Percentiles rank a stretch among this genome's conserved stretches.
phyloP scores from a whole-genome alignment of 2,329 filamentous ascomycete species.

The Aspergillus pseudonomiae region DNA sequence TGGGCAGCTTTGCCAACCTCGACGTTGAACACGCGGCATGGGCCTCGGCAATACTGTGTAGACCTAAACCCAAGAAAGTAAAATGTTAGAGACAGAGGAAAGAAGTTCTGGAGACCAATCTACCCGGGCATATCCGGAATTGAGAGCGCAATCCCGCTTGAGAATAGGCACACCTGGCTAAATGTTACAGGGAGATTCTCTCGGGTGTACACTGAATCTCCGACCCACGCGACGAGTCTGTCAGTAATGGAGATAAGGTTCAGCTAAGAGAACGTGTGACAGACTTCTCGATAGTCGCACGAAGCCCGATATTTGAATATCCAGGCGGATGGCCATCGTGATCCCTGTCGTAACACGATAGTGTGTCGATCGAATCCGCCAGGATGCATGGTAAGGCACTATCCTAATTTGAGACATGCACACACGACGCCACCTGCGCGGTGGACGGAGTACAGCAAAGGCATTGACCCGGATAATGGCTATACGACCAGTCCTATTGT shows the following conservation, averaged over 20 bases:
- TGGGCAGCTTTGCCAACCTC: not conserved
- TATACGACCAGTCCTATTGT: not conserved
- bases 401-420: not conserved
- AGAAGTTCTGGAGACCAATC: not conserved
- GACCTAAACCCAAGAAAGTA: not conserved
- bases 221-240: not conserved
- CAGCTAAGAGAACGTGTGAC: not conserved
- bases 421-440: not conserved
- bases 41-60: not conserved
- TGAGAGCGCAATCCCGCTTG: not conserved
- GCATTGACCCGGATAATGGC: not conserved
- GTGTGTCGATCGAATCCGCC: not conserved
- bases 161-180: not conserved
- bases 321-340: not conserved
- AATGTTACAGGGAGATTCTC: not conserved
- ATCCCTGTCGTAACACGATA: not conserved
- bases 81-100: not conserved
- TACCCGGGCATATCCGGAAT: not conserved
- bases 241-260: not conserved
- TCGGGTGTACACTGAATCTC: not conserved
- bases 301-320: not conserved
- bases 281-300: not conserved
- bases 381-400: not conserved
- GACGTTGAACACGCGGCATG: not conserved
- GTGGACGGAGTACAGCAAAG: not conserved